Percentiles rank a stretch among this genome's conserved stretches.
Evolutionary conservation across 2,329 filamentous ascomycete species (phyloP).

Genomic region (Ustilaginoidea virens): DNA sequence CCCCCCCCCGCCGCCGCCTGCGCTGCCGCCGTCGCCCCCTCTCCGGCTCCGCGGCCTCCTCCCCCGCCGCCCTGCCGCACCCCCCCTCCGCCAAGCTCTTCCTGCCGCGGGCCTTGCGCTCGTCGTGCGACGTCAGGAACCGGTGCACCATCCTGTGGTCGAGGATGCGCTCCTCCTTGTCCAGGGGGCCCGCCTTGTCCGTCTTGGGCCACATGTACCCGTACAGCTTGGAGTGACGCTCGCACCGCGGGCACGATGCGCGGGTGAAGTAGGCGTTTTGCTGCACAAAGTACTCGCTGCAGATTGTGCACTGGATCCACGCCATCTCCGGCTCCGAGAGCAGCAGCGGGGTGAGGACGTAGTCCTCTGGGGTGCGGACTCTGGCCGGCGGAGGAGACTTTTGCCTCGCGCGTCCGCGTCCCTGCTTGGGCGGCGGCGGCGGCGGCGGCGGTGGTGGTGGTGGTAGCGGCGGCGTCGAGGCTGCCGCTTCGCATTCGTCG

Average conservation of each 20-base stretch:
- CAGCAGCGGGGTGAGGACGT: conserved; percentile 63
- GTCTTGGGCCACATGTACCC: conserved; percentile 96
- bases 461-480: conserved; percentile 5
- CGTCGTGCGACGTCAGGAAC: conserved; percentile 59
- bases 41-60: conserved; percentile 13
- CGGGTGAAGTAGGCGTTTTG: conserved; percentile 75
- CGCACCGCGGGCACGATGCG: conserved; percentile 78
- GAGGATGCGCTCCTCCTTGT: conserved; percentile 56
- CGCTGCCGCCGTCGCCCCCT: conserved; percentile 3
- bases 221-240: conserved; percentile 90
- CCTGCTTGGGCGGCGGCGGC: too few relatives aligned
- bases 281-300: conserved; percentile 71
- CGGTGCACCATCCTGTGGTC: conserved; percentile 83
- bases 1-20: neutral
- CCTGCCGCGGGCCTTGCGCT: conserved; percentile 36
- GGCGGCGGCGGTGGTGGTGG: too few relatives aligned
- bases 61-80: conserved; percentile 10
- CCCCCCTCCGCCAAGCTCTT: conserved; percentile 15
- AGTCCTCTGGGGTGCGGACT: conserved; percentile 55
- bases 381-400: conserved; percentile 19
- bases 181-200: conserved; percentile 57
- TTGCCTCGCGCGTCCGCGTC: conserved; percentile 16
- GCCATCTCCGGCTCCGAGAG: conserved; percentile 59
- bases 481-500: conserved; percentile 1
- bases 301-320: conserved; percentile 85